Conservation (phyloP, 176 grass and related monocot genomes). For the Chloris gayana region DNA sequence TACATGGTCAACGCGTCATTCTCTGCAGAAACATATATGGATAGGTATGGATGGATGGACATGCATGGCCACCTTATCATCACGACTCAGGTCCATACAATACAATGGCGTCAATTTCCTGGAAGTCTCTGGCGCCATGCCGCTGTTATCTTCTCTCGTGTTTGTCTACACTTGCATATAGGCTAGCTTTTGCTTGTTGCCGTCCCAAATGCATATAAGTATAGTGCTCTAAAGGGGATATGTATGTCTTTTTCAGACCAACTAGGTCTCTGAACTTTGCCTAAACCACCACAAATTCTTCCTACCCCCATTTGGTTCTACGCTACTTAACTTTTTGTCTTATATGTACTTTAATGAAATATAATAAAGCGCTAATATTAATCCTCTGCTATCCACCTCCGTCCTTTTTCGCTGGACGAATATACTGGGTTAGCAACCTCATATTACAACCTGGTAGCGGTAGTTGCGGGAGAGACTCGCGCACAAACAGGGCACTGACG, state of each 20-base stretch:
- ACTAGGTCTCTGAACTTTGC: background rate
- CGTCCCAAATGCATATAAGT: background rate
- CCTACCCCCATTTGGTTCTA: background rate
- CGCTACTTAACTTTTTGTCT: no score
- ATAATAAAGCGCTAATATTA: no score
- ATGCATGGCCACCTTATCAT: background rate
- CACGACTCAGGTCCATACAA: background rate
- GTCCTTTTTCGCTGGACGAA: background rate
- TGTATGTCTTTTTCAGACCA: background rate
- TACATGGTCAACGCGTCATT: background rate
- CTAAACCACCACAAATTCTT: background rate
- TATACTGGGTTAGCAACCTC: no score
- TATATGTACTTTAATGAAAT: no score
- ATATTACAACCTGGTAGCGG: no score
- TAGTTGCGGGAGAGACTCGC: background rate
- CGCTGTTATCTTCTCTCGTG: background rate
- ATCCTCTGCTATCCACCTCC: no score
- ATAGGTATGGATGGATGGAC: conserved; percentile 2
- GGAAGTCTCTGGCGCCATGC: background rate
- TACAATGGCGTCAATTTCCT: background rate
- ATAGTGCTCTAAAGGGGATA: background rate
- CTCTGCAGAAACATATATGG: background rate
- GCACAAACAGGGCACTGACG: background rate
- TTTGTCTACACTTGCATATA: background rate
- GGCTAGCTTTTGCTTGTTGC: no score